Conservation (phyloP, 1,139 yeast species). For the Blastobotrys capitulatus region DNA sequence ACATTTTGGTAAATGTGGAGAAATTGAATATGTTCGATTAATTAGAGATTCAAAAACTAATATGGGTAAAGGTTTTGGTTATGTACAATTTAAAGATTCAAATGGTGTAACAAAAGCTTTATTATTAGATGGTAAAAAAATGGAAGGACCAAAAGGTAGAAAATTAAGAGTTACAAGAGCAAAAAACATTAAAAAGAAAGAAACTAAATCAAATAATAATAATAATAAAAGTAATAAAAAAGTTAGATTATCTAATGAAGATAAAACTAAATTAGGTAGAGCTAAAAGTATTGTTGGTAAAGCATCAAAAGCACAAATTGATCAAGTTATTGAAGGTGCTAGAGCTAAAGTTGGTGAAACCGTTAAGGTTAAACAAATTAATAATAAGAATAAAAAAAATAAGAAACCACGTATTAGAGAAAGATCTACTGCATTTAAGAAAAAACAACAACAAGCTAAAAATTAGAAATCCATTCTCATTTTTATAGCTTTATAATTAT, state of each 20-base stretch:
- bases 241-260: constrained; percentile 33
- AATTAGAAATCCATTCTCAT: background rate
- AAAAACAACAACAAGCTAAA: constrained; percentile 14
- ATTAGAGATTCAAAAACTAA: constrained; percentile 91
- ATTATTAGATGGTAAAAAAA: constrained; percentile 64
- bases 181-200: constrained; percentile 47
- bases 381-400: constrained; percentile 20
- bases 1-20: constrained; percentile 64
- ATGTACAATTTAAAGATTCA: constrained; percentile 83
- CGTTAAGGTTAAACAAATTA: constrained; percentile 28
- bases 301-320: constrained; percentile 69
- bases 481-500: background rate
- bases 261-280: constrained; percentile 75
- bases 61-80: constrained; percentile 95
- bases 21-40: constrained; percentile 82
- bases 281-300: constrained; percentile 70
- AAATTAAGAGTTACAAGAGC: constrained; percentile 77
- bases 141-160: constrained; percentile 47
- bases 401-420: constrained; percentile 65
- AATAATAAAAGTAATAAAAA: constrained; percentile 23
- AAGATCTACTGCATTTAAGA: constrained; percentile 55
- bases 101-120: constrained; percentile 79
- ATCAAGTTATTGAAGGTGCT: constrained; percentile 62
- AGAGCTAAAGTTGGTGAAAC: constrained; percentile 70
- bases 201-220: constrained; percentile 27